Evolutionary conservation across 1,284 basidiomycete species (phyloP).

Genomic region (Marasmius fiardii): DNA sequence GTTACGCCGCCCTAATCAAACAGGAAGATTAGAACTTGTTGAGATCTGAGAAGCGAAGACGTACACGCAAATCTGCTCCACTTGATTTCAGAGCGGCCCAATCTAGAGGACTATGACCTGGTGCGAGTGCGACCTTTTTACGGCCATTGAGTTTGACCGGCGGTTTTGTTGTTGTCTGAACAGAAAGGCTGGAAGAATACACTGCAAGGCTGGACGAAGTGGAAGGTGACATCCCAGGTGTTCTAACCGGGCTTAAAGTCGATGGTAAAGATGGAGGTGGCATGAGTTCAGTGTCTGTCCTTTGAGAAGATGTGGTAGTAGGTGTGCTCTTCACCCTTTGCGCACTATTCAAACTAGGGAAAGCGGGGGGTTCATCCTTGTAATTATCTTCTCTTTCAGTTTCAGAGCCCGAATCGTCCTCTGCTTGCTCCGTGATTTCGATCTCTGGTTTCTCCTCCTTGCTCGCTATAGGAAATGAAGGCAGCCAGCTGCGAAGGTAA

Average conservation of each 20-base stretch:
- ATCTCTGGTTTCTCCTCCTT: slow-evolving; percentile 15
- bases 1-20: slow-evolving; percentile 53
- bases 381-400: slow-evolving; percentile 55
- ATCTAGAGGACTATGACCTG: slow-evolving; percentile 91
- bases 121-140: slow-evolving; percentile 85
- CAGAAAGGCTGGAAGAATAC: slow-evolving; percentile 43
- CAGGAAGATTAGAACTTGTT: slow-evolving; percentile 1
- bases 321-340: slow-evolving; percentile 52
- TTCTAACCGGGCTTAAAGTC: slow-evolving; percentile 37
- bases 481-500: slow-evolving; percentile 48
- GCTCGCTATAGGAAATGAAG: slow-evolving; percentile 26
- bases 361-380: slow-evolving; percentile 77
- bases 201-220: slow-evolving; percentile 22
- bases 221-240: slow-evolving; percentile 35
- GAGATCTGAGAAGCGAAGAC: slow-evolving; percentile 22
- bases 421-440: slow-evolving; percentile 34
- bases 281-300: slow-evolving; percentile 57
- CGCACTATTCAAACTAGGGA: slow-evolving; percentile 78
- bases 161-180: slow-evolving; percentile 53
- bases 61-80: slow-evolving; percentile 74
- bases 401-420: slow-evolving; percentile 49
- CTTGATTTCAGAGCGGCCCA: slow-evolving; percentile 89
- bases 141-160: slow-evolving; percentile 57
- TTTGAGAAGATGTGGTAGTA: slow-evolving; percentile 25
- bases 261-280: slow-evolving; percentile 55